Evolutionary conservation across 2,329 filamentous ascomycete species (phyloP), one percentile per base, ranked within the genome.

Genomic region (Pseudogymnoascus destructans): DNA sequence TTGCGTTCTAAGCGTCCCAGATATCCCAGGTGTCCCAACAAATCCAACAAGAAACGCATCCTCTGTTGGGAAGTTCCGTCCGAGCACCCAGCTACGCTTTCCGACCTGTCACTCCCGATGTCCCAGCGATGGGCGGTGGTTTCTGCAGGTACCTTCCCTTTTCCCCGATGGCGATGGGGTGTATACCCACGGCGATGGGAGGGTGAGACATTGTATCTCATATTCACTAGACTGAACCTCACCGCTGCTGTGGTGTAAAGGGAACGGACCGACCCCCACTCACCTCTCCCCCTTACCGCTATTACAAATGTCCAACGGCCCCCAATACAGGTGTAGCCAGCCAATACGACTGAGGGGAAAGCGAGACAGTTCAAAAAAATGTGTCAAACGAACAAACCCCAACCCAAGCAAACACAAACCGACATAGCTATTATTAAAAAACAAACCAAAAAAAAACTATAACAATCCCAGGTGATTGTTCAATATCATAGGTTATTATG

Each of bases 401-500:
- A n/a, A 25, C 6, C 2, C 2, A 25, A 13, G 11, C 21, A 46
- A n/a, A 25, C 15, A 10, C 36, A 40, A 40, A 21, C 36, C 9
- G 1, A n/a, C 23, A 1, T 4, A 23, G 4, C n/a, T 9, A 40
- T 11, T 21, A 9, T 10, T 3, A 13, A 42, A 21, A 13, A 17
- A n/a, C n/a, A 4, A 19, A 42, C n/a, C 5, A n/a, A 17, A 27
- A 27, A 49, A 49, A n/a, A 49, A 27, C 15, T 3, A 2, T 8
- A 17, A n/a, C 42, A 49, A 49, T 27, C 42, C 42, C 42, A 49
- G 42, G 42, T 49, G 42, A 27, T 49, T 30, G 23, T n/a, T 27
- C 8, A n/a, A n/a, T 49, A 49, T 49, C 42, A 52, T 52, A 52
- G 46, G 46, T 52, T 52, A 49, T 52, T 46, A 52, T 52, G 46